A percentile compares a stretch with the other conserved stretches of the same genome.
Evolutionary conservation across 2,329 filamentous ascomycete species (phyloP).

Genomic region (Kalmusia sp.): DNA sequence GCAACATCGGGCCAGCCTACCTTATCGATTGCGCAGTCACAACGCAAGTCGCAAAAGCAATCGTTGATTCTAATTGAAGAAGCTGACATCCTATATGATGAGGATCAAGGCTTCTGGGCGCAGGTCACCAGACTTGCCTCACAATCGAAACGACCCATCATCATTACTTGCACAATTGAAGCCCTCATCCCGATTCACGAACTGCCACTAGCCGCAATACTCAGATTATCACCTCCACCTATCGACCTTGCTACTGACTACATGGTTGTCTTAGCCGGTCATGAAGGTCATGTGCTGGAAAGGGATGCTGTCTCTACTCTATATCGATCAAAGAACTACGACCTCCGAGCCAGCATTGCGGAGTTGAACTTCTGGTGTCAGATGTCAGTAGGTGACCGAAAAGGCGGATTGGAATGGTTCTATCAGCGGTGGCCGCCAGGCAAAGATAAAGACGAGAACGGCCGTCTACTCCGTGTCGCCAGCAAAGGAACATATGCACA

Average conservation of each 20-base stretch:
- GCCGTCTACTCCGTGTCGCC: slow-evolving; percentile 75
- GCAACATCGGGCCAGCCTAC: slow-evolving; percentile 26
- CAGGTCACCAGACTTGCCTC: slow-evolving; percentile 79
- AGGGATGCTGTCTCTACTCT: slow-evolving; percentile 72
- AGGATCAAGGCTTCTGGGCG: slow-evolving; percentile 94
- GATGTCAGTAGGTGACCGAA: slow-evolving; percentile 88
- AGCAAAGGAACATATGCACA: slow-evolving; percentile 79
- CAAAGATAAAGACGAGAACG: slow-evolving; percentile 70
- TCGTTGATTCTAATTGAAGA: slow-evolving; percentile 94
- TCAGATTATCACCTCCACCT: slow-evolving; percentile 75
- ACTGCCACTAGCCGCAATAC: slow-evolving; percentile 82
- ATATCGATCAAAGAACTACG: slow-evolving; percentile 71
- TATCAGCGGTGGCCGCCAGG: slow-evolving; percentile 78
- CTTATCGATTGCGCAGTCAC: slow-evolving; percentile 29
- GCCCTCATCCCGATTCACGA: slow-evolving; percentile 75
- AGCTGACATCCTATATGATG: slow-evolving; percentile 90
- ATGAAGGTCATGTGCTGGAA: slow-evolving; percentile 82
- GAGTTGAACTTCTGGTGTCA: slow-evolving; percentile 98
- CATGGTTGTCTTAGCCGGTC: slow-evolving; percentile 80
- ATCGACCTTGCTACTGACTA: slow-evolving; percentile 77
- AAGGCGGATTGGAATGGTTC: slow-evolving; percentile 90
- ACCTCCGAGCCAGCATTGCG: slow-evolving; percentile 80
- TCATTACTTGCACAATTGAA: slow-evolving; percentile 96
- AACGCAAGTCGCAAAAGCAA: slow-evolving; percentile 74
- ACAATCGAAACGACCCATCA: slow-evolving; percentile 87